Evolutionary conservation across 2,329 filamentous ascomycete species (phyloP).

Genomic region (Fusarium pseudograminearum): DNA sequence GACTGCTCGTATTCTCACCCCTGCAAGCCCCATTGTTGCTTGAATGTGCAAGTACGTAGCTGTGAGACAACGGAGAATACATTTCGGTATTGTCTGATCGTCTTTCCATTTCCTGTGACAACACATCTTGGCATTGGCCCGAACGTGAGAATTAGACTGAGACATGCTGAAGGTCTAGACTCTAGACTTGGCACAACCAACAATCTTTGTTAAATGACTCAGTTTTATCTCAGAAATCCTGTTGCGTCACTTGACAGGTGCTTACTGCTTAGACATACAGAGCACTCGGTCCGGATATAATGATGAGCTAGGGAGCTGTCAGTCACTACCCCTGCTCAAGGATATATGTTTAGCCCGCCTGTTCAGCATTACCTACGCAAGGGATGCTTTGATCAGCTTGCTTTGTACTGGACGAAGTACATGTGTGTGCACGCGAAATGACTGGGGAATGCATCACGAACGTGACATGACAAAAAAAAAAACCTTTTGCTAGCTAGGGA

Average conservation of each 20-base stretch:
- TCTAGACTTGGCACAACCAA: background rate
- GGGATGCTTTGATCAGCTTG: conserved; percentile 4
- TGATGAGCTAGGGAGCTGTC: conserved; percentile 4
- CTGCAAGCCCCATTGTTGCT: background rate
- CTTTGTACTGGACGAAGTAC: background rate
- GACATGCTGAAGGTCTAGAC: conserved; percentile 29
- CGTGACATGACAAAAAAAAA: background rate
- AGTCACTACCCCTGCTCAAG: conserved; percentile 1
- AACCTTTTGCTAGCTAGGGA: background rate
- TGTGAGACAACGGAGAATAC: conserved; percentile 20
- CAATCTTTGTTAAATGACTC: conserved; percentile 17
- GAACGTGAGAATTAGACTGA: background rate
- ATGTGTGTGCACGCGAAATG: background rate
- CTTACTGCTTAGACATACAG: background rate
- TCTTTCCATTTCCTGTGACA: background rate
- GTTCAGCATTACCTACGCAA: background rate
- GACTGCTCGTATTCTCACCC: conserved; percentile 12
- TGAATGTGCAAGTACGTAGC: background rate
- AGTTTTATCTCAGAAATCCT: no score
- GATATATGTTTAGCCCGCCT: conserved; percentile 14
- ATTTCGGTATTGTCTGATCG: conserved; percentile 13
- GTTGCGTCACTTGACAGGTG: no score
- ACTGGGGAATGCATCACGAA: background rate
- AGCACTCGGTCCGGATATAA: background rate
- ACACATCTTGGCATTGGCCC: conserved; percentile 1